A percentile compares a stretch with the other conserved stretches of the same genome.
These are phyloP conservation scores for Selaginella moellendorffii DNA, from an alignment of 75 land plant species.

Conservation along the genomic window DNA sequence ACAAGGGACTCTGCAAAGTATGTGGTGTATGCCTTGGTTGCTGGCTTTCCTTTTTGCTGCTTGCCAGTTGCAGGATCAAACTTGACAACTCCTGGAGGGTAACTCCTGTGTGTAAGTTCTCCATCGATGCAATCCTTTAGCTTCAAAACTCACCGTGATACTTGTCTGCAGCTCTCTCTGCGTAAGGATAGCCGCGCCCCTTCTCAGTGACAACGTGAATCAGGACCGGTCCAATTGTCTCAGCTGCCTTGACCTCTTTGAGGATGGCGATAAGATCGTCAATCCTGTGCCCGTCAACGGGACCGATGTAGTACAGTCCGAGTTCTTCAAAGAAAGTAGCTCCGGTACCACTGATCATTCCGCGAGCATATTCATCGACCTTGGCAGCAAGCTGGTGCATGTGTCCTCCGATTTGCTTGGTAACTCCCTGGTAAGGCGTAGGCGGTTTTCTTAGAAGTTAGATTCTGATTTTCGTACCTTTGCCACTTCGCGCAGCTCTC, in stretches of 20 bases:
- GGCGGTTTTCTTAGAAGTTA: neutral
- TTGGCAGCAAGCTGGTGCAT: constrained; percentile 81
- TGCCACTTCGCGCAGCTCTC: constrained; percentile 40
- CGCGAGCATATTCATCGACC: constrained; percentile 85
- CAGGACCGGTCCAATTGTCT: constrained; percentile 64
- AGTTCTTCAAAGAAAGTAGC: constrained; percentile 83
- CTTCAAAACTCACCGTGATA: constrained; percentile 58
- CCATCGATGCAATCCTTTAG: neutral
- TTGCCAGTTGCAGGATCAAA: constrained; percentile 16
- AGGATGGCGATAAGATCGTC: constrained; percentile 68
- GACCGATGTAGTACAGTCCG: constrained; percentile 79
- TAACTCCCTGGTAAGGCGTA: constrained; percentile 43
- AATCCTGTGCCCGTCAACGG: constrained; percentile 74
- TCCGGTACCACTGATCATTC: constrained; percentile 84
- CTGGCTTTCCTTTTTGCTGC: constrained; percentile 13
- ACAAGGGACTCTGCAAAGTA: constrained; percentile 26
- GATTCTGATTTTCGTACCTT: constrained; percentile 26
- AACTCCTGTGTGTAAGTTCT: neutral
- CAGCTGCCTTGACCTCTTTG: constrained; percentile 56
- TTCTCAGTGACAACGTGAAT: constrained; percentile 85
- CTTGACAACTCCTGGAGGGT: neutral
- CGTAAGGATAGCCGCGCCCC: constrained; percentile 73
- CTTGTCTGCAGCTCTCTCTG: constrained; percentile 66
- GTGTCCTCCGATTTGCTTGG: constrained; percentile 63
- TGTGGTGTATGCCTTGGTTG: constrained; percentile 17